phyloP scores from a whole-genome alignment of 176 grass and related monocot genomes.

The Tuctoria greenei region DNA sequence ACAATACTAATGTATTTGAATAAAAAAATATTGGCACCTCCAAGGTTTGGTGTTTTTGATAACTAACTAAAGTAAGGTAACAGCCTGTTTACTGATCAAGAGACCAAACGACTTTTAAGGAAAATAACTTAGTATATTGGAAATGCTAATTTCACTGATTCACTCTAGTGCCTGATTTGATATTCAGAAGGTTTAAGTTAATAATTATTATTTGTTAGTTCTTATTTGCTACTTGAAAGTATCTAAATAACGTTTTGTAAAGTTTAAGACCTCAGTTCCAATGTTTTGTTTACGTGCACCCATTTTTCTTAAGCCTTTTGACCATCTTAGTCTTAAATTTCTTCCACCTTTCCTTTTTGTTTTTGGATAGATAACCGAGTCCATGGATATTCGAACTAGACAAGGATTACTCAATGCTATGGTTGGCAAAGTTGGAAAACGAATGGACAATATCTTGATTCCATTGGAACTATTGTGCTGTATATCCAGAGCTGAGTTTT shows the following conservation, averaged over 20 bases:
- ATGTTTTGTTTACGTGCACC: constrained; percentile 19
- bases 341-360: constrained; percentile 10
- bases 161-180: neutral
- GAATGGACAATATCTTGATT: constrained; percentile 97
- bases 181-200: neutral
- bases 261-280: constrained; percentile 25
- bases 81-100: neutral
- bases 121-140: neutral
- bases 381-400: constrained; percentile 97
- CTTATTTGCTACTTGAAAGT: constrained; percentile 8
- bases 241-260: neutral
- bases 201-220: neutral
- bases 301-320: constrained; percentile 13
- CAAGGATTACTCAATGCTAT: constrained; percentile 95
- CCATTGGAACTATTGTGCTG: constrained; percentile 94
- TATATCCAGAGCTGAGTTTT: constrained; percentile 92
- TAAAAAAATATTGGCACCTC: neutral
- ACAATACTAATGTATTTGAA: constrained; percentile 15
- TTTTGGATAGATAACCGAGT: constrained; percentile 75
- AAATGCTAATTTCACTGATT: neutral
- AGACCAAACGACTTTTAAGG: neutral
- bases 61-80: neutral
- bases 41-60: neutral
- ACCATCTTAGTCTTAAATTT: constrained; percentile 35
- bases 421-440: constrained; percentile 91